Conservation (phyloP, 1,284 basidiomycete genomes). For the Inonotus obliquus region DNA sequence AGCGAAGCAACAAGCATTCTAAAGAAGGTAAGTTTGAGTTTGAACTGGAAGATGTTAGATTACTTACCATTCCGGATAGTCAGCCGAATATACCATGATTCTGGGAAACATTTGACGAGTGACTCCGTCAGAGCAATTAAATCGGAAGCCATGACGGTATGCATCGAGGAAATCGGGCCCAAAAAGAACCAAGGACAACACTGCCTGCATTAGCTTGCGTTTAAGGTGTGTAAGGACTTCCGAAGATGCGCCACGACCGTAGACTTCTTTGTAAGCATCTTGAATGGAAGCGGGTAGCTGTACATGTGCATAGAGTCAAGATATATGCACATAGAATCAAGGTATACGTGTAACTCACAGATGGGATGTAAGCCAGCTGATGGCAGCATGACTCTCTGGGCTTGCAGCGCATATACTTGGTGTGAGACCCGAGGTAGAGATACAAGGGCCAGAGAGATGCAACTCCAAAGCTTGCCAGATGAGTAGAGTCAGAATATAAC, state of each 20-base stretch:
- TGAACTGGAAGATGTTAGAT: neutral
- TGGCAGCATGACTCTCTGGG: slow-evolving; percentile 19
- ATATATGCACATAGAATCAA: neutral
- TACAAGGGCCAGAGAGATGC: slow-evolving; percentile 32
- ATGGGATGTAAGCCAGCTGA: slow-evolving; percentile 22
- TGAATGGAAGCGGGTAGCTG: slow-evolving; percentile 25
- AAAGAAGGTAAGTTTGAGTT: neutral
- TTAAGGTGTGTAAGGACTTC: slow-evolving; percentile 27
- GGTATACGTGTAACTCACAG: slow-evolving; percentile 15
- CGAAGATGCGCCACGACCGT: neutral
- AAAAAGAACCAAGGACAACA: slow-evolving; percentile 25
- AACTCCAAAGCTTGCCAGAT: slow-evolving; percentile 30
- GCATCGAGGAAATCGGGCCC: slow-evolving; percentile 28
- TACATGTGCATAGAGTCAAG: neutral
- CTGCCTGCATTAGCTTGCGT: slow-evolving; percentile 32
- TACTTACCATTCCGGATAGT: slow-evolving; percentile 38
- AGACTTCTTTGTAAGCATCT: slow-evolving; percentile 11
- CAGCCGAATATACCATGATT: slow-evolving; percentile 35
- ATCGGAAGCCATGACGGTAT: slow-evolving; percentile 28
- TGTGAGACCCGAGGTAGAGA: slow-evolving; percentile 27
- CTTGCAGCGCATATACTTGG: slow-evolving; percentile 27
- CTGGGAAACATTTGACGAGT: slow-evolving; percentile 28
- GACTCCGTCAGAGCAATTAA: slow-evolving; percentile 31
- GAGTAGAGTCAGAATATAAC: slow-evolving; percentile 34
- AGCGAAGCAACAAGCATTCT: slow-evolving; percentile 30